Evolutionary conservation across 176 grass and related monocot genomes (phyloP).

Genomic region (Avena eriantha): DNA sequence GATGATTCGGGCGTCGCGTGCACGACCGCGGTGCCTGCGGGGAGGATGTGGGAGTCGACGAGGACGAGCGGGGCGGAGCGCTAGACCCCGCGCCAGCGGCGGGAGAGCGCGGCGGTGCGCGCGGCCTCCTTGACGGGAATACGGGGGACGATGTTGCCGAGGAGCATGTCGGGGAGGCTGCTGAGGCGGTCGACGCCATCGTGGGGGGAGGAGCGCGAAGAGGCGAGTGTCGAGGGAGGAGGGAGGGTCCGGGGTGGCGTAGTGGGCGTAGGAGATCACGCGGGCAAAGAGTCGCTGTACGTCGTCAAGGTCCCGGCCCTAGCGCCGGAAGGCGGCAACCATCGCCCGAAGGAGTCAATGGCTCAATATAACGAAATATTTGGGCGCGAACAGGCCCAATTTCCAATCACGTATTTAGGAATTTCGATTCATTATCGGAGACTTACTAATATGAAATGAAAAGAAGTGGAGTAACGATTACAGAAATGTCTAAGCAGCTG

Average conservation of each 20-base stretch:
- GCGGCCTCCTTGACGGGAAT: neutral
- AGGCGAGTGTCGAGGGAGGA: neutral
- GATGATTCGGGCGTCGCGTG: neutral
- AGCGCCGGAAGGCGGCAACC: neutral
- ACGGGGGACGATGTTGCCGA: neutral
- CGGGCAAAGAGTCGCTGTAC: neutral
- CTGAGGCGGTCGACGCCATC: neutral
- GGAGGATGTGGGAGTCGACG: neutral
- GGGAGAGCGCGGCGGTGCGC: neutral
- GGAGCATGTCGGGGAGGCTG: neutral
- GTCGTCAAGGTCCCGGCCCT: neutral
- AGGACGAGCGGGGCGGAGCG: neutral
- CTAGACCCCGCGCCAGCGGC: neutral
- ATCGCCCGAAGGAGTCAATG: neutral
- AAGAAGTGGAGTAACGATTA: too few relatives aligned
- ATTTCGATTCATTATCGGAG: too few relatives aligned
- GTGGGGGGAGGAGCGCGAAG: neutral
- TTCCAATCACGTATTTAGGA: too few relatives aligned
- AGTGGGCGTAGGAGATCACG: neutral
- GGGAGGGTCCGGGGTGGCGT: neutral
- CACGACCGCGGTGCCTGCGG: too few relatives aligned
- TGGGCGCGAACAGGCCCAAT: too few relatives aligned
- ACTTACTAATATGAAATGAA: too few relatives aligned
- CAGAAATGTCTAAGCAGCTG: too few relatives aligned
- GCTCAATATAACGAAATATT: too few relatives aligned